These are phyloP conservation scores for Epichloe hybrida DNA, from an alignment of 2,329 filamentous ascomycete genomes.

Conservation along the genomic window DNA sequence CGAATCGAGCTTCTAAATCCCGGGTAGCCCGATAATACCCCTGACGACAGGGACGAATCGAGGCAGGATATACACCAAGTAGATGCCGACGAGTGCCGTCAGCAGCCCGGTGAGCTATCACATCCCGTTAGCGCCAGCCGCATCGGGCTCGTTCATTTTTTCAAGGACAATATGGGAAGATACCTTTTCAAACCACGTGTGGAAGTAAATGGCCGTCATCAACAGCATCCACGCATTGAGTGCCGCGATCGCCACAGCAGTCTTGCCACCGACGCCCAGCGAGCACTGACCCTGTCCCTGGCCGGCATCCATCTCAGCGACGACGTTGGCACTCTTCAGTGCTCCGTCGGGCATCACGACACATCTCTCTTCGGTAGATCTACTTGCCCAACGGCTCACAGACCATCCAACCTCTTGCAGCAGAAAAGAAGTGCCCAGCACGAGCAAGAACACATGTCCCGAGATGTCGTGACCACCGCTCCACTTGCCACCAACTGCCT, in stretches of 20 bases:
- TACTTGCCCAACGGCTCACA: slow-evolving; percentile 27
- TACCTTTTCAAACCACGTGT: slow-evolving; percentile 97
- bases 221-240: slow-evolving; percentile 90
- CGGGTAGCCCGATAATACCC: slow-evolving; percentile 34
- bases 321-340: slow-evolving; percentile 43
- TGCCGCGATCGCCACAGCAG: slow-evolving; percentile 49
- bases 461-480: slow-evolving; percentile 91
- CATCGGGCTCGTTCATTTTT: not conserved
- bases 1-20: slow-evolving; percentile 9
- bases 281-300: slow-evolving; percentile 13
- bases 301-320: slow-evolving; percentile 19
- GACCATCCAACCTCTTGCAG: slow-evolving; percentile 64
- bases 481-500: slow-evolving; percentile 71
- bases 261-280: slow-evolving; percentile 36
- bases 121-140: slow-evolving; percentile 10
- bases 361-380: slow-evolving; percentile 45
- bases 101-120: slow-evolving; percentile 39
- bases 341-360: slow-evolving; percentile 55
- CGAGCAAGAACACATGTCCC: slow-evolving; percentile 86
- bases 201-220: slow-evolving; percentile 97
- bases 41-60: slow-evolving; percentile 34
- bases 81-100: slow-evolving; percentile 32
- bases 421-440: slow-evolving; percentile 69
- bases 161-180: slow-evolving; percentile 15
- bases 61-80: slow-evolving; percentile 37